Evolutionary conservation across 768 basidiomycete species (phyloP), one percentile per base, ranked within the genome.

Genomic region (Cubamyces sp.): DNA sequence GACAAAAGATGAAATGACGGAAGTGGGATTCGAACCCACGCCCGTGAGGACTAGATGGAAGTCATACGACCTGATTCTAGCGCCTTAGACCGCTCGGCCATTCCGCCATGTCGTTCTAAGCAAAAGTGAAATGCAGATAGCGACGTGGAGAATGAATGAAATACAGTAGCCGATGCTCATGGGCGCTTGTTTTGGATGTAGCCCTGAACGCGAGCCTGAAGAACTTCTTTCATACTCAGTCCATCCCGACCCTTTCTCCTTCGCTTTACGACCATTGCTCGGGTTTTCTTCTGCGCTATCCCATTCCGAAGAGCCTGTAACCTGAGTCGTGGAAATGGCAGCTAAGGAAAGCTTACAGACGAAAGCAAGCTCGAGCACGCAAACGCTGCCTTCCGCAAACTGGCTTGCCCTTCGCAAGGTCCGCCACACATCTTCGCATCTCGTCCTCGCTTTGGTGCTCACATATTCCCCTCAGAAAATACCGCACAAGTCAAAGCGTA

Each of bases 21-120:
- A 50, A 62, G 61, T 62, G 61, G 55, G 61, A 57, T 57, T 62
- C 61, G 61, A 62, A 62, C 61, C 61, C 61, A 62, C 54, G 61
- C 61, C 61, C 61, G 21, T 57, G 21, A 23, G 56, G 55, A 57
- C 61, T 51, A 62, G 61, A 62, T 62, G 48, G 26, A 23, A 30
- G 25, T 19, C 14, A n/a, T 25, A 14, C 46, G 19, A 21, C 49
- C 50, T 48, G 55, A 57, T 57, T 88, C 87, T 90, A 84, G 85
- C 87, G 87, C 88, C 87, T 89, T 88, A 87, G 87, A 88, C 87
- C 87, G 86, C 87, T 90, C 87, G 87, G 87, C 87, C 87, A 90
- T 88, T 47, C 19, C 46, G 46, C 46, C 46, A n/a, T 47, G 46
- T 4, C 34, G 6, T 1, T 34, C 5, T 5, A 34, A 34, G 34